Conservation (phyloP, 225 moss, liverwort and hornwort species). For the Physcomitrellopsis africana region DNA sequence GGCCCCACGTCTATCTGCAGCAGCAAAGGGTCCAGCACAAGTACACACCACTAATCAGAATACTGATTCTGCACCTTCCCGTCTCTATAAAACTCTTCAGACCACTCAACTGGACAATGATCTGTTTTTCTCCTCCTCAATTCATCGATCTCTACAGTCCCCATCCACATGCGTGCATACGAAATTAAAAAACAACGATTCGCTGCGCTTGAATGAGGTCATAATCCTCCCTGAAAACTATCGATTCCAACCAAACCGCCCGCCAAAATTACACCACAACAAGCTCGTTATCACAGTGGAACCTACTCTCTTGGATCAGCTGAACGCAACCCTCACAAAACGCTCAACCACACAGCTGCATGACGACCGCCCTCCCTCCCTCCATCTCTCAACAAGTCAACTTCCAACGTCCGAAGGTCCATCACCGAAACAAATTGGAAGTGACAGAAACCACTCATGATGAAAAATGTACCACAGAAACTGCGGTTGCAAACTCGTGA, state of each 20-base stretch:
- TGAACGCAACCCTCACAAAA: not conserved
- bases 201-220: not conserved
- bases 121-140: not conserved
- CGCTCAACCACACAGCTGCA: too few relatives aligned
- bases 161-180: not conserved
- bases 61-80: not conserved
- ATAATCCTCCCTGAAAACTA: constrained; percentile 6
- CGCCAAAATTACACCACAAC: constrained; percentile 8
- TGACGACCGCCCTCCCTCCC: too few relatives aligned
- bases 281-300: not conserved
- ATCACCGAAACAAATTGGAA: not conserved
- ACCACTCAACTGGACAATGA: not conserved
- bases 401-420: not conserved
- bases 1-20: constrained; percentile 10
- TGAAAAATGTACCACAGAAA: not conserved
- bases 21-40: constrained; percentile 3
- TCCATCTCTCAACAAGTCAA: not conserved
- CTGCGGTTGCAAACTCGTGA: too few relatives aligned
- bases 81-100: too few relatives aligned
- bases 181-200: not conserved
- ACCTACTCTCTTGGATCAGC: not conserved
- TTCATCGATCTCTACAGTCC: not conserved
- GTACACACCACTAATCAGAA: too few relatives aligned
- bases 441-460: not conserved
- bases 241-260: not conserved